These are phyloP conservation scores for Botrytis galanthina DNA, from an alignment of 2,329 filamentous ascomycete genomes.

Conservation along the genomic window DNA sequence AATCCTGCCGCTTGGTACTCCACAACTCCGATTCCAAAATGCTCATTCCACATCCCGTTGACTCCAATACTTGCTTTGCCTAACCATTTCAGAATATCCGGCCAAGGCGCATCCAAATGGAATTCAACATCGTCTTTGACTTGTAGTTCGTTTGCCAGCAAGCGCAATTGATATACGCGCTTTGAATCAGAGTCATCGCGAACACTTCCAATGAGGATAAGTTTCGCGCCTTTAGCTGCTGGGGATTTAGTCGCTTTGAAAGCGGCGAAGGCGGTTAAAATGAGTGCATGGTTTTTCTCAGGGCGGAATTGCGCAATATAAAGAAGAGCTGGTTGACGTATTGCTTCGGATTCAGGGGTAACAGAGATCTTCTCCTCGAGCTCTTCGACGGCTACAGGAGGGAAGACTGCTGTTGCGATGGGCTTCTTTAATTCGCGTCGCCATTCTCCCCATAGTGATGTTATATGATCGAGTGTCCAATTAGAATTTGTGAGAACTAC, in stretches of 20 bases:
- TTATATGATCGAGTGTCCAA: conserved; percentile 87
- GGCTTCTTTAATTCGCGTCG: conserved; percentile 46
- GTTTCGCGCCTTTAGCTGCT: conserved; percentile 56
- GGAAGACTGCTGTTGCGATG: conserved; percentile 74
- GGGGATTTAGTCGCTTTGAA: conserved; percentile 60
- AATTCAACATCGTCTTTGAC: conserved; percentile 86
- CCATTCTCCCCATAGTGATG: conserved; percentile 70
- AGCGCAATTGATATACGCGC: conserved; percentile 81
- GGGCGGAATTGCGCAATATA: conserved; percentile 98
- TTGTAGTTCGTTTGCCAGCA: conserved; percentile 81
- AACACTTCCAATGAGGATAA: conserved; percentile 91
- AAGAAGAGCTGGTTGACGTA: conserved; percentile 69
- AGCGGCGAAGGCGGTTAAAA: conserved; percentile 78
- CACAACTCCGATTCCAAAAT: conserved; percentile 97
- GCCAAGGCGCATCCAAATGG: conserved; percentile 85
- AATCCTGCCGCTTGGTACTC: conserved; percentile 96
- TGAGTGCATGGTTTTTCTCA: conserved; percentile 91
- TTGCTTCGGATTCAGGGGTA: conserved; percentile 63
- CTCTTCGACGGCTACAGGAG: conserved; percentile 86
- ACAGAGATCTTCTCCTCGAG: conserved; percentile 73
- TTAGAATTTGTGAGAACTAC: conserved; percentile 97
- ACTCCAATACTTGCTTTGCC: conserved; percentile 77
- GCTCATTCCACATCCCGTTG: conserved; percentile 99
- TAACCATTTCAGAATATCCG: conserved; percentile 78
- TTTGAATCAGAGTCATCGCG: conserved; percentile 77